A percentile compares a stretch with the other conserved stretches of the same genome.
These are phyloP conservation scores for Waltergamsia citrina DNA, from an alignment of 2,329 filamentous ascomycete genomes.

Conservation along the genomic window DNA sequence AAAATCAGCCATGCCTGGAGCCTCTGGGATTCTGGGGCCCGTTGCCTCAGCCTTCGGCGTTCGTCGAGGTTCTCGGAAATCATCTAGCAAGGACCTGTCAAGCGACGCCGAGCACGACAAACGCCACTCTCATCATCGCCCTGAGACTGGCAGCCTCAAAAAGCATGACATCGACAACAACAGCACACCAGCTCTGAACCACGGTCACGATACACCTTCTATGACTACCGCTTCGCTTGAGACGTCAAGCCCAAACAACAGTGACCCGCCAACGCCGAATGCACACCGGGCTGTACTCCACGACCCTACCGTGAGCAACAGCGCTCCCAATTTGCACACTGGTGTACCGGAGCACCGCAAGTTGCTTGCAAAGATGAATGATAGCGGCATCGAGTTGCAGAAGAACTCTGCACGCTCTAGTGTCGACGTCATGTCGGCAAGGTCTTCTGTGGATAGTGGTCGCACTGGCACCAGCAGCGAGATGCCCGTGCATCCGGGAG, in stretches of 20 bases:
- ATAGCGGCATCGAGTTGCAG: slow-evolving; percentile 19
- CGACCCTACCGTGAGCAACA: not conserved
- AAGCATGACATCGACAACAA: not conserved
- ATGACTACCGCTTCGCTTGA: too few species aligned
- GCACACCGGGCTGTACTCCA: not conserved
- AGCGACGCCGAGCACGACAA: not conserved
- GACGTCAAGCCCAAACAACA: not conserved
- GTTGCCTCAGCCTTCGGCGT: slow-evolving; percentile 24
- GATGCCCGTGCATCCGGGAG: slow-evolving; percentile 27
- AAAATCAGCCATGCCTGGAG: slow-evolving; percentile 18
- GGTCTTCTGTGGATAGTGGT: slow-evolving; percentile 17
- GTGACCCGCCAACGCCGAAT: not conserved
- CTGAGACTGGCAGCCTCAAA: not conserved
- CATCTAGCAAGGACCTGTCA: slow-evolving; percentile 8
- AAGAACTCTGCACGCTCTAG: slow-evolving; percentile 15
- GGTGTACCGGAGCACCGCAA: slow-evolving; percentile 6
- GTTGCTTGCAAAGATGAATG: slow-evolving; percentile 17
- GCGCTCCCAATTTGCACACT: slow-evolving; percentile 2
- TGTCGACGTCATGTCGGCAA: slow-evolving; percentile 12
- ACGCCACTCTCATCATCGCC: not conserved
- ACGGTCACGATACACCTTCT: too few species aligned
- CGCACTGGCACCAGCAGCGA: slow-evolving; percentile 24
- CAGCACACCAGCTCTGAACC: too few species aligned
- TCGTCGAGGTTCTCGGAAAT: slow-evolving; percentile 15
- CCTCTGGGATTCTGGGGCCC: slow-evolving; percentile 17